Base-by-base conservation (phyloP, 2,329 filamentous ascomycete genomes). In the Colletotrichum chlorophyti region DNA sequence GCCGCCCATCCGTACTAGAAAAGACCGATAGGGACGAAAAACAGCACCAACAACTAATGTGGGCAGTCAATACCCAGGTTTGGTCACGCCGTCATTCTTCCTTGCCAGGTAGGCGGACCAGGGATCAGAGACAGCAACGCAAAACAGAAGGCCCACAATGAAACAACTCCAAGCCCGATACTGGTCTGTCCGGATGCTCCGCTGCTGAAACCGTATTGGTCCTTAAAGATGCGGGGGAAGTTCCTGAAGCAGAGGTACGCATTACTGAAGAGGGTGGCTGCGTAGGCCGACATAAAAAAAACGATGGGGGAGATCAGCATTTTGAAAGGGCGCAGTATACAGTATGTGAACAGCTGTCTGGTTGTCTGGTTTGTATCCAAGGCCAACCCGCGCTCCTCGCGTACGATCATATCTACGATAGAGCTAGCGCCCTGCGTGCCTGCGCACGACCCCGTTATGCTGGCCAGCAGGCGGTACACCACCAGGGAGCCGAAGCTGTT, bases 1-100 rank as follows among this genome's bases (percentile, higher is more conserved):
- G 81, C 78, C 1, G 77, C 72, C 84, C 84, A 87, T 29, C 84
- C 84, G 65, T 87, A 87, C 66, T 80, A 76, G 59, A 86, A 79
- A 0, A 87, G 72, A 0, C 82, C 79, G 3, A 79, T 63, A 0
- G 83, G 63, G 0, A 68, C 53, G 37, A 61, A 50, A n/a, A 5
- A 62, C 32, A 9, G 49, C 53, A 3, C 61, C 65, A 3, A 63
- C 43, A 6, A 66, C 40, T 27, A 68, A 58, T 11, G 58, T 58
- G 1, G 66, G 66, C 5, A 68, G 54, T 6, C 66, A 60, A 40
- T 61, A 61, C 19, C 67, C 65, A 7, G 66, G 64, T 15, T 62
- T 63, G 27, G 50, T 34, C 23, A 61, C 59, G 23, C 58, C 64
- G 11, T 31, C 49, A 17, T 46, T 60, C 17, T 65, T 66, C 6